Base-by-base conservation (phyloP, 2,329 filamentous ascomycete genomes). In the Cytospora chrysosperma region DNA sequence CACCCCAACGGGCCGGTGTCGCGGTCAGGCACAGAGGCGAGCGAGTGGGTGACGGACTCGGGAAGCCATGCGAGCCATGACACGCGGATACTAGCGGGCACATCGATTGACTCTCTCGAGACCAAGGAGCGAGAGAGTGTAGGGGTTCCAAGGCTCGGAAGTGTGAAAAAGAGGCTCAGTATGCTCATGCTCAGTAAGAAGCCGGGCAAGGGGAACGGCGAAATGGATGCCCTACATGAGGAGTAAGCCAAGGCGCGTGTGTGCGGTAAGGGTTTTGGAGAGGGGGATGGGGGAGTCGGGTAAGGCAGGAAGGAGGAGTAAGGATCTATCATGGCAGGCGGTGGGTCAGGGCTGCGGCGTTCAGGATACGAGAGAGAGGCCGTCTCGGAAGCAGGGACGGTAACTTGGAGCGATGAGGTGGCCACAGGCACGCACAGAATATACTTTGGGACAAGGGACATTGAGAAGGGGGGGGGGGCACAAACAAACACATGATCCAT, bases 131-230 rank as follows among this genome's bases (percentile, higher is more conserved):
- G 65, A 53, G 69, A 72, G 53, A 60, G 70, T 26, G 60, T 62
- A 0, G 69, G 72, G 34, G 64, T 62, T 27, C 73, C 75, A 62
- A 81, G 82, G 71, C 84, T 84, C 59, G 85, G 84, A 40, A 89
- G 87, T 63, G 85, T 96, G 68, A 87, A 88, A 76, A 94, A 92
- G 78, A 79, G 92, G 71, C 81, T 96, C 68, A 95, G 91, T 73
- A 80, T 93, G 70, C 80, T 96, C 71, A 91, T 89, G 73, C 81
- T 93, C 57, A 88, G 89, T 32, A 88, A 87, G 74, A 92, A 90
- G 77, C 79, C 79, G 53, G 86, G 83, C 72, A 88, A 86, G 73
- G 78, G 75, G 56, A 80, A 75, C 65, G 79, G 75, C 30, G 71
- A 77, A 65, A 85, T 85, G 83, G 79, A 78, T 59, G 82, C 82